Base-by-base conservation (phyloP, 345 rosid genomes). In the Physaria fendleri region DNA sequence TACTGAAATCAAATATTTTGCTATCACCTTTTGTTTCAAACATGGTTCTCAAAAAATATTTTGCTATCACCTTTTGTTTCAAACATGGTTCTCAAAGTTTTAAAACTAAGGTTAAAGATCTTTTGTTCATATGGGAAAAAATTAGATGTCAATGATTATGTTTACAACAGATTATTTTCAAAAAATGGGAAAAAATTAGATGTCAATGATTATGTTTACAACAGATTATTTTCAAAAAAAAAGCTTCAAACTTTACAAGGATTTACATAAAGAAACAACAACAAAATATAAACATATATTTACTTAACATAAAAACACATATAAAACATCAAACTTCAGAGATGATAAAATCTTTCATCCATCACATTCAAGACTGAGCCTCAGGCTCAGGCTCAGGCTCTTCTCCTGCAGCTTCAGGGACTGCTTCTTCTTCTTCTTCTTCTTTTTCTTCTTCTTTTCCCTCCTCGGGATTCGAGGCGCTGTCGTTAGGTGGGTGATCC, bases 151-250 rank as follows among this genome's bases (percentile, higher is more conserved):
- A n/a, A n/a, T n/a, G n/a, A n/a, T n/a, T n/a, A n/a, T n/a, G n/a
- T 21, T 59, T 51, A 68, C 72, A 42, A 67, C n/a, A 52, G 59
- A 62, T 50, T 61, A 60, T 54, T 39, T 62, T 43, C 50, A 62
- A 46, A 45, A n/a, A n/a, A n/a, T n/a, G n/a, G n/a, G n/a, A n/a
- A n/a, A n/a, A n/a, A n/a, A n/a, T n/a, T n/a, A n/a, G n/a, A n/a
- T n/a, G n/a, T n/a, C n/a, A n/a, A n/a, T n/a, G n/a, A n/a, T n/a
- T n/a, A n/a, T n/a, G n/a, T n/a, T n/a, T n/a, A n/a, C n/a, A n/a
- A n/a, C n/a, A n/a, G n/a, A n/a, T n/a, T n/a, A n/a, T n/a, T n/a
- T n/a, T n/a, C n/a, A n/a, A n/a, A n/a, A n/a, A n/a, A n/a, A n/a
- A n/a, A n/a, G 33, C 20, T 35, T 54, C 20, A 37, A 34, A 8